Evolutionary conservation across 1,139 yeast genomes (phyloP).

Genomic region (Lodderomyces oxycetoniae): DNA sequence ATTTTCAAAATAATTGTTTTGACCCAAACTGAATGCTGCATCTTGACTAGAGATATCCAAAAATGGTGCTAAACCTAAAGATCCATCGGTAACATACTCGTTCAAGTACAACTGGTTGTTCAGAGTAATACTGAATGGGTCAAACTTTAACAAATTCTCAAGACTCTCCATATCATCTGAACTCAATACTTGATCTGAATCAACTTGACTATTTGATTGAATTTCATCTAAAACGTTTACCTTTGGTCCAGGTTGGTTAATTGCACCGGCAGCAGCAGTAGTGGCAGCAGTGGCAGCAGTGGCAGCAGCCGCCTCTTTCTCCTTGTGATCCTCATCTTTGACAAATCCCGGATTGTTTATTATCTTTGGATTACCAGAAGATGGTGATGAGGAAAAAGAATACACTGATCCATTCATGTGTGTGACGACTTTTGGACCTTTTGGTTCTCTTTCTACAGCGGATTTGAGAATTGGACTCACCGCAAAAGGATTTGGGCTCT

Average conservation of each 20-base stretch:
- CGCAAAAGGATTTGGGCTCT: constrained; percentile 17
- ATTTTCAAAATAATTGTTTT: not conserved
- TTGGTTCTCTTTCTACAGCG: constrained; percentile 23
- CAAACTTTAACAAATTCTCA: constrained; percentile 34
- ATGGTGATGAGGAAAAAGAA: not conserved
- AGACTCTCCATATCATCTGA: constrained; percentile 20
- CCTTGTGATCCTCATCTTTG: not conserved
- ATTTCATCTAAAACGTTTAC: not conserved
- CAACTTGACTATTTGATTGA: not conserved
- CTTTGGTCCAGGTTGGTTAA: not conserved
- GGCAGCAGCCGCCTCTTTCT: not conserved
- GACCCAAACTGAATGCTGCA: not conserved
- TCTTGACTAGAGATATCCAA: constrained; percentile 25
- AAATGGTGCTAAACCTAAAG: constrained; percentile 58
- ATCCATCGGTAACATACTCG: constrained; percentile 67
- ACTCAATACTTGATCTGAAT: not conserved
- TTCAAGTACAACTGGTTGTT: constrained; percentile 39
- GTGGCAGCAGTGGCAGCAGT: not conserved
- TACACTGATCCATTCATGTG: not conserved
- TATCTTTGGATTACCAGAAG: not conserved
- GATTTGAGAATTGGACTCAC: constrained; percentile 23
- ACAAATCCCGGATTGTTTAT: not conserved
- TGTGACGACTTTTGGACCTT: not conserved
- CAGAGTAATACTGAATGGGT: constrained; percentile 37
- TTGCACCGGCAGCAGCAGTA: not conserved